Evolutionary conservation across 1,139 yeast genomes (phyloP), one percentile per base, ranked within the genome.

Genomic region (Candida anutae): DNA sequence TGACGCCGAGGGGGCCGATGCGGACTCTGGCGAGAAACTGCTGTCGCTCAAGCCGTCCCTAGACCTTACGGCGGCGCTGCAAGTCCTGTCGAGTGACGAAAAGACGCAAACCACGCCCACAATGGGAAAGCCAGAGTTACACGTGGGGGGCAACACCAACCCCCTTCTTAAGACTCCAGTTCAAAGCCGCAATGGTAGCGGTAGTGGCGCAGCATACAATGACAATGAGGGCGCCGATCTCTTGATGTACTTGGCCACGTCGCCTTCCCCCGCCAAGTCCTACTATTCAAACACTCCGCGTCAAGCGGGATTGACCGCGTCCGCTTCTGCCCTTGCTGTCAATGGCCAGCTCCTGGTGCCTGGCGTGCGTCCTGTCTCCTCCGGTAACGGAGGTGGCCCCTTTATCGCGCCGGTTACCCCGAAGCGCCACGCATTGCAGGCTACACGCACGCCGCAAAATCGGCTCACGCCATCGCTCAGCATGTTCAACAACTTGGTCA

Each of bases 141-240:
- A 8, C 9, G 19, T 8, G 10, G 9, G 9, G 10, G 10, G 10
- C 10, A 42, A 43, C 23, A 31, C 40, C 3, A 45, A 43, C 25
- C 33, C 37, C n/a, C 39, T 59, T 17, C 53, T 62, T 35, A 52
- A 50, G 24, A 63, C 70, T 4, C 69, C 71, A 3, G 60, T 65
- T 1, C 64, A 59, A 36, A 25, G 40, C 5, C 22, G 22, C 8
- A 6, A 6, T 13, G 13, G 6, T 17, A 8, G 9, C 10, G 10
- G 10, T 17, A 8, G 9, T 8, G 19, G 10, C 8, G 19, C 8
- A 17, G 19, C 19, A 17, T 17, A 17, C 34, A 37, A 10, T 24
- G 77, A 72, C 34, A 83, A 78, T 29, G 87, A 79, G 49, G 95
- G 94, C 5, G 95, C 94, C 1, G 93, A 81, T 48, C 57, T 84